Base-by-base conservation (phyloP, 2,329 filamentous ascomycete species). In the Eutypa lata region DNA sequence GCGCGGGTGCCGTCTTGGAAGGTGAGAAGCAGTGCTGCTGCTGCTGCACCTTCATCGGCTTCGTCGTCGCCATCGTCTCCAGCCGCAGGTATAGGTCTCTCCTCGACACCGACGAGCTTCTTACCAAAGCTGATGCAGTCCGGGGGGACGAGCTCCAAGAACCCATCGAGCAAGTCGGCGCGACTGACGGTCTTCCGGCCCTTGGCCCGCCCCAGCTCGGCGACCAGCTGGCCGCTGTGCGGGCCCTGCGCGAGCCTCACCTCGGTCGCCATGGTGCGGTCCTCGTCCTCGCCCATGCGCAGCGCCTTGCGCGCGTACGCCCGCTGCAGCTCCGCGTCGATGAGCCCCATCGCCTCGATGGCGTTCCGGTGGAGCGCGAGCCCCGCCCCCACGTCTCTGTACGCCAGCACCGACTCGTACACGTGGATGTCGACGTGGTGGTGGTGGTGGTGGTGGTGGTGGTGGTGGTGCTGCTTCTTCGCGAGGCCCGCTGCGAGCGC, bases 341-440 rank as follows among this genome's bases (percentile, higher is more conserved):
- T 65, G 3, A 72, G 63, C 0, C 56, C 40, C 62, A 73, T 66
- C 13, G 71, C 67, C 33, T 61, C 60, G 53, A 70, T 65, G 10
- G 64, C 72, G 55, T 75, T 75, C 7, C 57, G 55, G 44, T 72
- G 68, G n/a, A 75, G 58, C 2, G 69, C 71, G 13, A 75, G 61
- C 5, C 69, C 71, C 3, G 71, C 70, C 11, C 73, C 72, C 33
- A 72, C 59, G 48, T 74, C 65, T 60, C 51, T 58, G 60, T 66
- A 71, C 57, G 51, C 56, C 45, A 49, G 53, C 19, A 60, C 68
- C 2, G 66, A 57, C 49, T 75, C 72, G 57, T 71, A 74, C 18
- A 75, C 66, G 33, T 67, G 60, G 5, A 70, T 61, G n/a, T 67
- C 58, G 21, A 74, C n/a, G n/a, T 57, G 50, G 26, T 10, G n/a